Evolutionary conservation across 148 eudicot species (phyloP).

Genomic region (Camellia sinensis): DNA sequence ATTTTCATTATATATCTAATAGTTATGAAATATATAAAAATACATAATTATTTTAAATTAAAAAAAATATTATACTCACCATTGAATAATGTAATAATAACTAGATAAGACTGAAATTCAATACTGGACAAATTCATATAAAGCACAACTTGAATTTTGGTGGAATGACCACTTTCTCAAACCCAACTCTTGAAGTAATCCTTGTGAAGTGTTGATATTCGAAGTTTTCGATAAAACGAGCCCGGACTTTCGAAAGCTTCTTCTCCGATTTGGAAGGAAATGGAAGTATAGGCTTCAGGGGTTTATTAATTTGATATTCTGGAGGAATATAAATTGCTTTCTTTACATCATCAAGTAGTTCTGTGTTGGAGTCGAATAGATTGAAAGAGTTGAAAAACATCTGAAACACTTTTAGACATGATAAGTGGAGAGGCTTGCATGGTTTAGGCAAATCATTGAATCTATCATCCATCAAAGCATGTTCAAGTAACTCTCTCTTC

Average conservation of each 20-base stretch:
- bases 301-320: background rate
- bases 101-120: too few species aligned
- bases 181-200: too few species aligned
- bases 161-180: too few species aligned
- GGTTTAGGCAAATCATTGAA: slow-evolving; percentile 21
- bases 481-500: slow-evolving; percentile 30
- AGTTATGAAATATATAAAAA: too few species aligned
- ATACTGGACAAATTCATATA: too few species aligned
- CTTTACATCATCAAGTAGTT: slow-evolving; percentile 30
- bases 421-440: slow-evolving; percentile 31
- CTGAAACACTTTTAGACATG: slow-evolving; percentile 33
- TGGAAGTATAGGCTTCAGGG: background rate
- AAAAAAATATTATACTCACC: too few species aligned
- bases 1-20: too few species aligned
- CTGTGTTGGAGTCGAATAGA: slow-evolving; percentile 28
- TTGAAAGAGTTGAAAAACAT: slow-evolving; percentile 44
- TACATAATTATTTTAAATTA: too few species aligned
- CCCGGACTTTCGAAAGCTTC: too few species aligned
- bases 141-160: too few species aligned
- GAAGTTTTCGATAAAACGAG: background rate
- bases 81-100: too few species aligned
- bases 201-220: background rate
- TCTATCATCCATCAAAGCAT: slow-evolving; percentile 20
- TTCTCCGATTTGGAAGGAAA: background rate
- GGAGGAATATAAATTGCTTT: slow-evolving; percentile 37